Evolutionary conservation across 2,329 filamentous ascomycete genomes (phyloP), one percentile per base, ranked within the genome.

Genomic region (Gliomastix tumulicola): DNA sequence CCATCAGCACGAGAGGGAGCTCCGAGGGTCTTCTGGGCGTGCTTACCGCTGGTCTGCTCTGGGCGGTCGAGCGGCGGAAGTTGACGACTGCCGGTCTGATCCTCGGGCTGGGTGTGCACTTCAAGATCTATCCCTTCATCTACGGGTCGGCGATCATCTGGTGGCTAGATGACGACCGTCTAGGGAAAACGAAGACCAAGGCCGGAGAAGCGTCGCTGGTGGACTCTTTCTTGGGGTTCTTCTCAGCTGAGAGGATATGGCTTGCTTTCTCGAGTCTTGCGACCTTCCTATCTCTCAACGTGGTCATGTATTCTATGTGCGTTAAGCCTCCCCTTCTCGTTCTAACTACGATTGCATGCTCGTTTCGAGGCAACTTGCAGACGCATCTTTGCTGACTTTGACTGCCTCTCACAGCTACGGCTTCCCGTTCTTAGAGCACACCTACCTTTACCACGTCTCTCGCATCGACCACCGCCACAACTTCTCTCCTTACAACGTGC

Each of bases 71-170:
- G 44, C 67, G 74, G 35, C 70, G 69, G 35, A 67, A 68, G n/a
- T 64, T 84, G 15, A 51, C 61, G 2, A 55, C 94, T 8, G 84
- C 88, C 0, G 90, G 86, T 0, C 45, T 80, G 4, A 58, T 97
- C 21, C 68, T 98, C 4, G 92, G 92, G 0, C 62, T 95, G 20
- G 79, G 79, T 2, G 89, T 97, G 19, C 92, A 98, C 62, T 94
- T 98, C 65, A 98, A 98, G 70, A 97, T 98, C 42, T 98, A 98
- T 52, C 92, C 92, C 0, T 95, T 97, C 59, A 87, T 98, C 41
- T 98, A 98, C 59, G 90, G 86, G 3, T 77, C 82, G 0, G 80
- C 83, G 4, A 81, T 92, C 30, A 59, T 88, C 6, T 88, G 83
- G 82, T 89, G 82, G 82, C 77, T 90, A 64, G 84, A 86, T 46